Evolutionary conservation across 768 basidiomycete species (phyloP), one percentile per base, ranked within the genome.

Genomic region (Naganishia kalamii): DNA sequence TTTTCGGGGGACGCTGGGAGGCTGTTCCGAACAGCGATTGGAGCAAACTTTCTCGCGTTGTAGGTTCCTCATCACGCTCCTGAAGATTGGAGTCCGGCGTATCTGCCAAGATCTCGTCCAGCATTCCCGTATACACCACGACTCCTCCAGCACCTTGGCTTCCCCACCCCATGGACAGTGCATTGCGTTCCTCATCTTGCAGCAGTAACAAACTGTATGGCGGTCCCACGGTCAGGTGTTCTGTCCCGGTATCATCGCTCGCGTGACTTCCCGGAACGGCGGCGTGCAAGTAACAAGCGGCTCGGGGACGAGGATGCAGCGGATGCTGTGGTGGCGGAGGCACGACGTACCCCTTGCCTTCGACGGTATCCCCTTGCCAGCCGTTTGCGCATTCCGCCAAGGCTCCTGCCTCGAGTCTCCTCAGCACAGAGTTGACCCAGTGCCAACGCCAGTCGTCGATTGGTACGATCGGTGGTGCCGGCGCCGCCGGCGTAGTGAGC

Each of bases 181-280:
- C 94, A 72, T 97, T 99, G 10, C 85, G 83, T 65, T 89, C 87
- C 0, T 90, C 87, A 66, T 87, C 86, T 57, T 97, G 90, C 49
- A 94, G 85, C n/a, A 99, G 76, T 47, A 99, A 82, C 6, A 99
- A 80, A 35, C 90, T 88, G 75, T 93, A 98, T 0, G 92, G 92
- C 30, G 91, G 89, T 0, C 90, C 91, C 11, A 88, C 80, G 52
- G 70, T 66, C 6, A 77, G 63, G 69, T 77, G 76, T 54, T 76
- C 75, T 50, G 32, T 62, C 19, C 74, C 75, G 12, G 71, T 72
- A 27, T 32, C 29, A 3, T 69, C 60, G 25, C 73, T 69, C 33
- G 65, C 62, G 11, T 44, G 11, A 5, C 29, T n/a, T 15, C 74
- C 75, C 17, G 76, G 77, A 21, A 77, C 66, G 43, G 74, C 71